A percentile compares a stretch with the other conserved stretches of the same genome.
Conservation (phyloP, 1,284 basidiomycete species). For the Fomitiporia mediterranea region DNA sequence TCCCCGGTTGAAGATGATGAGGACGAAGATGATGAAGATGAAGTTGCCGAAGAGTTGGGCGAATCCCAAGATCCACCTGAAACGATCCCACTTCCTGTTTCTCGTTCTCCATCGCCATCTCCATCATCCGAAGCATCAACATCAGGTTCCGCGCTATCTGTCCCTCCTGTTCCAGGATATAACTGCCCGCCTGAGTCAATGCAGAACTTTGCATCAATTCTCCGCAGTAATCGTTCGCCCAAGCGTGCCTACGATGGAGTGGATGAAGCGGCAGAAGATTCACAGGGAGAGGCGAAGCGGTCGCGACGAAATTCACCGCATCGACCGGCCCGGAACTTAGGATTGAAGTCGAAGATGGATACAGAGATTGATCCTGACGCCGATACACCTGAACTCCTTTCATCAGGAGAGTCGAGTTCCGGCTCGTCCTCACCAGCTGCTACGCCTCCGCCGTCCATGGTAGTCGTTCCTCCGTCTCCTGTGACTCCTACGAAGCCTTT, state of each 20-base stretch:
- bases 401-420: constrained; percentile 37
- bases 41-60: too few species aligned
- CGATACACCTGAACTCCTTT: constrained; percentile 43
- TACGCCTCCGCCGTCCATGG: constrained; percentile 32
- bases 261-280: constrained; percentile 38
- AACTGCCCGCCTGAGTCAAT: constrained; percentile 7
- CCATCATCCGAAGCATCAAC: constrained; percentile 16
- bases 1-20: constrained; percentile 23
- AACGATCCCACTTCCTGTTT: constrained; percentile 39
- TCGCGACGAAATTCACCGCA: constrained; percentile 29
- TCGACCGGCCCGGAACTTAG: constrained; percentile 19
- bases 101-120: constrained; percentile 41
- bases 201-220: neutral
- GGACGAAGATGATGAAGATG: too few species aligned
- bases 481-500: constrained; percentile 31
- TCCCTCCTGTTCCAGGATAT: constrained; percentile 19
- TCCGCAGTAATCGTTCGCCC: constrained; percentile 44
- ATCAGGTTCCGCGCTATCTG: constrained; percentile 15
- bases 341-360: constrained; percentile 23
- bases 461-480: constrained; percentile 27
- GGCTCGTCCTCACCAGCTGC: constrained; percentile 38
- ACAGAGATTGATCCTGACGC: constrained; percentile 33
- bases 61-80: constrained; percentile 21
- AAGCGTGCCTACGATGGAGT: constrained; percentile 68
- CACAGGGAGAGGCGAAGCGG: constrained; percentile 41